Evolutionary conservation across 164 flowering plant genomes (phyloP), one percentile per base, ranked within the genome.

Genomic region (Umbilicus rupestris): DNA sequence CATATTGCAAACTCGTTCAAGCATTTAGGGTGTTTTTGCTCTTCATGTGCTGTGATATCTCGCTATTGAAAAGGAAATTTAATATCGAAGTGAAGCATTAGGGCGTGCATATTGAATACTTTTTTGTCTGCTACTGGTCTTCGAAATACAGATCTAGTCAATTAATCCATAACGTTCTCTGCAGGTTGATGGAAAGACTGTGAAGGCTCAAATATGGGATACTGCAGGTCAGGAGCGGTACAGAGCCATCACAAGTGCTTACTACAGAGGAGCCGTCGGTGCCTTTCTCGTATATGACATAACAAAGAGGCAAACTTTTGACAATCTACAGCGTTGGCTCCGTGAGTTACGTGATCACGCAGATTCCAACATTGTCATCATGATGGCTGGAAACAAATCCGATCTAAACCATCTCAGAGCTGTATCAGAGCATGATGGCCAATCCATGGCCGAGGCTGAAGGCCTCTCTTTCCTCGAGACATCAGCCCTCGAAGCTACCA

Each of bases 201-300:
- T 65, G 11, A 65, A 64, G 12, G 67, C 52, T 24, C 67, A 45
- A 28, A 65, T 65, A 41, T 65, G 67, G 67, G 67, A 65, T 39
- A 65, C 67, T 11, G 67, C 67, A 24, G 67, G 67, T 15, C 67
- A 65, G 55, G 67, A 65, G 67, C 67, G 67, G 26, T 65, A 65
- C 67, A 42, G 67, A 28, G 67, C 67, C 33, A 65, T 65, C 55
- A 65, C 67, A 42, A 65, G 67, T 44, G 67, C 67, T 5, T 65
- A 65, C 67, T 65, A 65, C 55, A 42, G 67, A 65, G 67, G 67
- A 65, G 67, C 67, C 28, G 67, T 65, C 26, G 67, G 67, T 42
- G 67, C 67, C 2, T 22, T 65, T 22, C 55, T 65, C 31, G 55
- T 65, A 8, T 65, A 65, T 19, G 67, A 65, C 39, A 65, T 65